phyloP scores from a whole-genome alignment of 805 yeast genomes.

The Candida vaughaniae region DNA sequence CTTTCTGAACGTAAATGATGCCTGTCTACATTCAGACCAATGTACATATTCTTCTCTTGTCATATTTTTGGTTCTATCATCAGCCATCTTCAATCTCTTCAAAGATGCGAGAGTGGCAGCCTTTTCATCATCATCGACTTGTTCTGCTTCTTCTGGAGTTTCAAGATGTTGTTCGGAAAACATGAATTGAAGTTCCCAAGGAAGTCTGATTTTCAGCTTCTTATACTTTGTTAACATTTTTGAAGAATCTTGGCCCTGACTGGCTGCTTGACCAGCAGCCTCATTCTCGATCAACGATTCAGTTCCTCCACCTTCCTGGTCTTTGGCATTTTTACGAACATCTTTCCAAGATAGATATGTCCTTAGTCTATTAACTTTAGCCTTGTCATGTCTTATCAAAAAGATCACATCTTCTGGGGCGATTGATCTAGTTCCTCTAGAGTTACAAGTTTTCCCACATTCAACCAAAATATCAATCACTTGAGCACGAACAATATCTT shows the following conservation, averaged over 20 bases:
- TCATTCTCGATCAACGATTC: constrained; percentile 52
- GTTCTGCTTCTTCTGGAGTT: constrained; percentile 56
- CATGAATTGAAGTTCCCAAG: constrained; percentile 96
- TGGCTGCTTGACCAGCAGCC: constrained; percentile 29
- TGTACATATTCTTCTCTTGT: constrained; percentile 97
- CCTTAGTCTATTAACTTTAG: constrained; percentile 86
- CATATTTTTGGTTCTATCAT: constrained; percentile 90
- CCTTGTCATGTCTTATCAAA: constrained; percentile 86
- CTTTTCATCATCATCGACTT: constrained; percentile 82
- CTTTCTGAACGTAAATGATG: constrained; percentile 92
- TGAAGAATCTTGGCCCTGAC: constrained; percentile 34
- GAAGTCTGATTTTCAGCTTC: constrained; percentile 77
- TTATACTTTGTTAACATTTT: constrained; percentile 53
- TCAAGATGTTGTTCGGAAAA: constrained; percentile 86
- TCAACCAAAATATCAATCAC: constrained; percentile 82
- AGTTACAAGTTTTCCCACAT: constrained; percentile 72
- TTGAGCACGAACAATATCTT: constrained; percentile 92
- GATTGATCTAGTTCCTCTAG: constrained; percentile 79
- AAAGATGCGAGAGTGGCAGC: constrained; percentile 88
- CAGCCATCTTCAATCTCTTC: constrained; percentile 86
- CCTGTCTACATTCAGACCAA: constrained; percentile 98
- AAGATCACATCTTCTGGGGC: constrained; percentile 93
- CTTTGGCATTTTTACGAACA: constrained; percentile 75
- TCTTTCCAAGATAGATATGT: constrained; percentile 97
- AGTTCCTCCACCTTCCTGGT: constrained; percentile 52